Base-by-base conservation (phyloP, 2,329 filamentous ascomycete genomes). In the Microsporum canis region DNA sequence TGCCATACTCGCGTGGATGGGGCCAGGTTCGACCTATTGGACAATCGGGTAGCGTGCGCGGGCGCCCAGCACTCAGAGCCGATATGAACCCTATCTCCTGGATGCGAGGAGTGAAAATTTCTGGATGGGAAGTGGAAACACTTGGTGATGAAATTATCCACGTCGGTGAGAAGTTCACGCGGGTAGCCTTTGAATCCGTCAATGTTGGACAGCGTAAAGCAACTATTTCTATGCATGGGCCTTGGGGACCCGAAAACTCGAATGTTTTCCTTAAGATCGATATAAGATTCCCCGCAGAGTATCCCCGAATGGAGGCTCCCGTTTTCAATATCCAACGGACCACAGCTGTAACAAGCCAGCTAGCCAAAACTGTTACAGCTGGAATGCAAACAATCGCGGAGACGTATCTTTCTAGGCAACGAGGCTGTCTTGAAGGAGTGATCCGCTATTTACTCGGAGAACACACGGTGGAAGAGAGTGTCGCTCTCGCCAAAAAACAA, bases 91-190 rank as follows among this genome's bases (percentile, higher is more conserved):
- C 82, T 14, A 84, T 86, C 60, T 77, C 79, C 1, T 86, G 83
- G 83, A 84, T 86, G 80, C 81, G 81, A 61, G 84, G 83, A 58
- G 82, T 86, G 45, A 85, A 84, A 64, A 83, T 86, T 60, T 77
- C 76, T 1, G 75, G 75, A 33, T 77, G 77, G 80, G 78, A 76
- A 63, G 78, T 77, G 58, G 80, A 82, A 68, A 81, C 75, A 8
- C 69, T 85, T 5, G 82, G 80, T 14, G 82, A 84, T 63, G 84
- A 86, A 67, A 84, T 86, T 59, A 82, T 80, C 8, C 76, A 82
- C 38, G 82, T 84, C 23, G 82, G 81, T 7, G 79, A 82, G 60
- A 84, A 80, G 60, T 86, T 84, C 67, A 80, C 77, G 17, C 84
- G 84, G 65, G 79, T 86, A 57, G 76, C 74, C 14, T 84, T 85